Evolutionary conservation across 768 basidiomycete genomes (phyloP).

Genomic region (Calocybe cyanea): DNA sequence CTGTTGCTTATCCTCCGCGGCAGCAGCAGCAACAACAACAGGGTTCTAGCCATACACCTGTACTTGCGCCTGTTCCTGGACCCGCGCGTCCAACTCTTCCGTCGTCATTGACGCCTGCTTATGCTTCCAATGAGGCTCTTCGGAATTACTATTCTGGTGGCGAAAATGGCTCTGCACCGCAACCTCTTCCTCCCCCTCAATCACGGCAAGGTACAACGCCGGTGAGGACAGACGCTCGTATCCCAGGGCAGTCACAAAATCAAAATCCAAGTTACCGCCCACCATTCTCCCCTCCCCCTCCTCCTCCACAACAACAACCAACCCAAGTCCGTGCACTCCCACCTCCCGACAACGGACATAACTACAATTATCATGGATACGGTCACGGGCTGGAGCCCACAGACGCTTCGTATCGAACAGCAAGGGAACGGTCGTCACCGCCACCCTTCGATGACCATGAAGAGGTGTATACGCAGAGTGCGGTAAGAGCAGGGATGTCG

Average conservation of each 20-base stretch:
- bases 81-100: no score
- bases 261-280: no score
- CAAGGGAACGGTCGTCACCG: conserved; percentile 16
- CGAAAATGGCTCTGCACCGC: no score
- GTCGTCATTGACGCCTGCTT: no score
- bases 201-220: no score
- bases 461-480: not conserved
- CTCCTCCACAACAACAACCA: not conserved
- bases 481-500: not conserved
- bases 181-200: not conserved
- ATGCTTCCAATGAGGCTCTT: no score
- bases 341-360: not conserved
- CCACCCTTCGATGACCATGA: conserved; percentile 2
- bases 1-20: not conserved
- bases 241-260: not conserved
- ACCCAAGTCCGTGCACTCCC: not conserved
- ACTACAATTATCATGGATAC: not conserved
- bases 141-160: no score
- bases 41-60: no score
- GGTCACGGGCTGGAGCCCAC: conserved; percentile 20
- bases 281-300: no score
- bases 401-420: conserved; percentile 20
- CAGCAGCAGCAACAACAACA: not conserved
- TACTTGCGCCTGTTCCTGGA: no score
- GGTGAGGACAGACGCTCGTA: not conserved